Evolutionary conservation across 345 rosid genomes (phyloP).

Genomic region (Eucalyptus pauciflora): DNA sequence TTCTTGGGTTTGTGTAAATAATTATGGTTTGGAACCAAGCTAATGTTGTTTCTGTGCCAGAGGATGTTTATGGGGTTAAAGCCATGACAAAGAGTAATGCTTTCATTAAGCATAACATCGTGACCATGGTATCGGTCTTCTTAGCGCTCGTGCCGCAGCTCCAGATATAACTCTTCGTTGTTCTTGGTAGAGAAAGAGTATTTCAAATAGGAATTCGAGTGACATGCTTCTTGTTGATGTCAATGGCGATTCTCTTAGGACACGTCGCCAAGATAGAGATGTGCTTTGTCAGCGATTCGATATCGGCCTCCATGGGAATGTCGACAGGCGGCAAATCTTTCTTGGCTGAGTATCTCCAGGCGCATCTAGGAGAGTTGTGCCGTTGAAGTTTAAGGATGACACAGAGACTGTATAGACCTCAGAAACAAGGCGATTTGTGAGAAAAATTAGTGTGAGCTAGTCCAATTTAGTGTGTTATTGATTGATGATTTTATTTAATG

Average conservation of each 20-base stretch:
- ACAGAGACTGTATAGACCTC: neutral
- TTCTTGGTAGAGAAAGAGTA: neutral
- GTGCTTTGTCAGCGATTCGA: neutral
- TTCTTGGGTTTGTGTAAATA: neutral
- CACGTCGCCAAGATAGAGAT: neutral
- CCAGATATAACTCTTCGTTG: neutral
- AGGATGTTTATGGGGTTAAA: neutral
- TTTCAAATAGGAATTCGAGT: neutral
- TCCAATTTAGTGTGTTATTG: neutral
- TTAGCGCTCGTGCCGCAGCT: neutral
- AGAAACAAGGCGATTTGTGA: neutral
- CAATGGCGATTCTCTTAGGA: neutral
- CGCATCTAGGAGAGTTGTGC: neutral
- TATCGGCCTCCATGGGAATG: neutral
- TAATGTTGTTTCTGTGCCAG: neutral
- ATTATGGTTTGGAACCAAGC: neutral
- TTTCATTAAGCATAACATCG: neutral
- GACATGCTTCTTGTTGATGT: neutral
- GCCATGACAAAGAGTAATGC: neutral
- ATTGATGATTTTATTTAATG: neutral
- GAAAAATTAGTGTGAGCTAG: neutral
- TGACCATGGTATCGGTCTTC: neutral
- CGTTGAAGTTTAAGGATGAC: neutral
- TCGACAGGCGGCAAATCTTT: neutral
- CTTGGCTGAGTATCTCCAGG: neutral